Evolutionary conservation across 1,284 basidiomycete genomes (phyloP).

Genomic region (Leccinum pallidistipes): DNA sequence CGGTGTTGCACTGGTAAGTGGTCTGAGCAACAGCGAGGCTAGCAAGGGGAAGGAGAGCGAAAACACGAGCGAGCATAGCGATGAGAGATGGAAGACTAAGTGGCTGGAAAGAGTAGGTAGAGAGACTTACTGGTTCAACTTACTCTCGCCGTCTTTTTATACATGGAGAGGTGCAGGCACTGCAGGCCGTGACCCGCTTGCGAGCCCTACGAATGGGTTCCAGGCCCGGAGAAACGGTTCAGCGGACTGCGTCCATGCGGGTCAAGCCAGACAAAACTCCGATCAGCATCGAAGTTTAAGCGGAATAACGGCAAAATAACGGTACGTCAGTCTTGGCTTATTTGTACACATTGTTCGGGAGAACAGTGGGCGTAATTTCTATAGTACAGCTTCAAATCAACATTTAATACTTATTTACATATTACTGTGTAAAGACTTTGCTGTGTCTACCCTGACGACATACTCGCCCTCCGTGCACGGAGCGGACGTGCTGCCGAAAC

Average conservation of each 20-base stretch:
- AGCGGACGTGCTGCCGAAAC: not conserved
- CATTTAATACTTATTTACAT: not conserved
- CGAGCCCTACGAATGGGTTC: not conserved
- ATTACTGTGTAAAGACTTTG: too few species aligned
- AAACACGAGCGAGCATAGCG: slow-evolving; percentile 13
- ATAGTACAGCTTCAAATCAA: not conserved
- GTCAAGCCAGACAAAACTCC: not conserved
- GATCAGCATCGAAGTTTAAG: not conserved
- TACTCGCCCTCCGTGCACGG: not conserved
- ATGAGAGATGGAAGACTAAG: not conserved
- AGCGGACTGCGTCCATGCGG: not conserved
- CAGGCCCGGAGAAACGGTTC: not conserved
- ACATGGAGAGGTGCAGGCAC: not conserved
- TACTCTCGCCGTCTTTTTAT: not conserved
- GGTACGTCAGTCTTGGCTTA: not conserved
- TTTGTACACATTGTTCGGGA: not conserved
- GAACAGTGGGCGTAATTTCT: not conserved
- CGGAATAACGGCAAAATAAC: not conserved
- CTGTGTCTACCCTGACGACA: not conserved
- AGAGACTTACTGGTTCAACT: not conserved
- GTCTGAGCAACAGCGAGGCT: not conserved
- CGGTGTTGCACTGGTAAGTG: not conserved
- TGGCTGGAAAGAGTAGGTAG: not conserved
- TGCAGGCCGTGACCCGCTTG: not conserved
- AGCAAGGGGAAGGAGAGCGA: not conserved